phyloP scores from a whole-genome alignment of 2,329 filamentous ascomycete genomes.

The Xylaria sp. region DNA sequence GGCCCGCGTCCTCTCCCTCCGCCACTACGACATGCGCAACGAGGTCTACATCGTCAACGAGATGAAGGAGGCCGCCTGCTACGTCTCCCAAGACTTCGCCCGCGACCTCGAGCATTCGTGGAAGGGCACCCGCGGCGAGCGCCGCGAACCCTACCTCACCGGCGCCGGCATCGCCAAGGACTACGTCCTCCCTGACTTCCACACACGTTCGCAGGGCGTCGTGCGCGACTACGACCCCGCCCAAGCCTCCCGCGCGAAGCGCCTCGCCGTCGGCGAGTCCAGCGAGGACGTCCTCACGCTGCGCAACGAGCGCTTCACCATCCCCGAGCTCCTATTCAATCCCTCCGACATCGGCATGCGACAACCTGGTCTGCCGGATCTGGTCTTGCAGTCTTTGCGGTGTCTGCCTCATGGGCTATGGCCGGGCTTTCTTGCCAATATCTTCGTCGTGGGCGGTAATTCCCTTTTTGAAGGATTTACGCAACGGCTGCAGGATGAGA shows the following conservation, averaged over 20 bases:
- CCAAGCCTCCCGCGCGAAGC: slow-evolving; percentile 64
- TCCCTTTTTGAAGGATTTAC: slow-evolving; percentile 83
- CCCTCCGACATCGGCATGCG: slow-evolving; percentile 86
- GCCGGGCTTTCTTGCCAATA: slow-evolving; percentile 85
- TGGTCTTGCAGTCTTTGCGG: slow-evolving; percentile 82
- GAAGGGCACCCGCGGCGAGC: slow-evolving; percentile 77
- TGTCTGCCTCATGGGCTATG: slow-evolving; percentile 83
- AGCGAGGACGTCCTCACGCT: slow-evolving; percentile 86
- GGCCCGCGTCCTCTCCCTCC: slow-evolving; percentile 86
- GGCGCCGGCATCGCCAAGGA: slow-evolving; percentile 80
- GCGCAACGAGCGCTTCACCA: slow-evolving; percentile 89
- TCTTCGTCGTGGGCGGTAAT: slow-evolving; percentile 90
- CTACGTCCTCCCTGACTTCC: slow-evolving; percentile 89
- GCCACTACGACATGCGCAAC: slow-evolving; percentile 95
- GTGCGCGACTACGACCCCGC: slow-evolving; percentile 81
- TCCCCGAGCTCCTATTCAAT: slow-evolving; percentile 90
- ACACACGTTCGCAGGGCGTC: slow-evolving; percentile 70
- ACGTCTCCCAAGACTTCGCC: slow-evolving; percentile 80
- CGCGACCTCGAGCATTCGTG: slow-evolving; percentile 83
- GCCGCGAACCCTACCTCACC: slow-evolving; percentile 60
- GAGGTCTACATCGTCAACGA: slow-evolving; percentile 94
- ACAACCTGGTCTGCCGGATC: slow-evolving; percentile 82
- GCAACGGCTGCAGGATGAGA: slow-evolving; percentile 78
- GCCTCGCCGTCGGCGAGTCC: slow-evolving; percentile 57
- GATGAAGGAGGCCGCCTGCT: slow-evolving; percentile 92